Conservation (phyloP, 495 filamentous ascomycete species). For the Aspergillus heteromorphus region DNA sequence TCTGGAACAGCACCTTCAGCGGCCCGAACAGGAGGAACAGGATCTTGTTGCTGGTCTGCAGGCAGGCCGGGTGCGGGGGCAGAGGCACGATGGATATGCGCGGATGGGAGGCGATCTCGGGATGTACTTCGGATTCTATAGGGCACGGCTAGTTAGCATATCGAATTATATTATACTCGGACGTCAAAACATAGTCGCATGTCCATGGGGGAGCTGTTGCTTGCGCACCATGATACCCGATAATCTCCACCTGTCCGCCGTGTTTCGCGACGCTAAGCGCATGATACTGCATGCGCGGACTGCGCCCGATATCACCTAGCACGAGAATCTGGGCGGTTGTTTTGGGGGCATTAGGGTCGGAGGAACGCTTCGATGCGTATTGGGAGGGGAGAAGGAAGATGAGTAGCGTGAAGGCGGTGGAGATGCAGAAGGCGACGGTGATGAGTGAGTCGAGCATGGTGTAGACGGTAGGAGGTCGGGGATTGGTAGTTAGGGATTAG, state of each 20-base stretch:
- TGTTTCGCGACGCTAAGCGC: conserved; percentile 85
- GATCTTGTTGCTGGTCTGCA: conserved; percentile 65
- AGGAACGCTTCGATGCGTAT: conserved; percentile 27
- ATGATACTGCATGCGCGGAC: conserved; percentile 98
- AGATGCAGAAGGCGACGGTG: conserved; percentile 42
- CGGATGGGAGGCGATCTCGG: conserved; percentile 60
- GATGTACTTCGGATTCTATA: conserved; percentile 65
- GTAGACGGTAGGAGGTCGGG: background rate
- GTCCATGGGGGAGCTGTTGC: background rate
- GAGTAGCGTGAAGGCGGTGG: conserved; percentile 44
- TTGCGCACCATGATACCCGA: conserved; percentile 76
- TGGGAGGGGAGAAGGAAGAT: conserved; percentile 49
- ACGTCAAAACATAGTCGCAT: background rate
- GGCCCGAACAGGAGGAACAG: conserved; percentile 77
- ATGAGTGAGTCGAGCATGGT: conserved; percentile 40
- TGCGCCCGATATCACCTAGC: conserved; percentile 93
- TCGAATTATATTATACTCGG: too few relatives aligned
- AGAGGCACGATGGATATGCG: conserved; percentile 65
- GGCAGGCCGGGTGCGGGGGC: conserved; percentile 50
- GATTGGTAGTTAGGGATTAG: background rate
- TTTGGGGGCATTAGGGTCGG: conserved; percentile 18
- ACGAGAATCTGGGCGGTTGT: conserved; percentile 76
- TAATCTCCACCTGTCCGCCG: conserved; percentile 72
- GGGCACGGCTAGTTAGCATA: too few relatives aligned
- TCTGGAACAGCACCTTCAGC: conserved; percentile 80